Base-by-base conservation (phyloP, 306 rosid species). In the Hippophae rhamnoides region DNA sequence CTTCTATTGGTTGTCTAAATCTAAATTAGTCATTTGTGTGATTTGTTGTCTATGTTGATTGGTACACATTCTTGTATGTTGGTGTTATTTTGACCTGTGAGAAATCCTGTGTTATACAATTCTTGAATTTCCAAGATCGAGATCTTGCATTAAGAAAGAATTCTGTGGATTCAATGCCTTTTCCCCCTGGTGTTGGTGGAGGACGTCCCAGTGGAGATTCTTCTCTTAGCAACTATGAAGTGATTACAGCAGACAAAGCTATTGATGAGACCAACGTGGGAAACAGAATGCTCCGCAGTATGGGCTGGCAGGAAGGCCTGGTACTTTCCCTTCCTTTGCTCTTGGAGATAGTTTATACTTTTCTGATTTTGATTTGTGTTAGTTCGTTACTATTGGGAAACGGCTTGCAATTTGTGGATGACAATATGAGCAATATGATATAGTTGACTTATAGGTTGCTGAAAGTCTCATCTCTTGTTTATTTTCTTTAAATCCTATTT, bases 301-400 rank as follows among this genome's bases (percentile, higher is more conserved):
- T 92, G 98, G 98, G 98, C 65, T 92, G 98, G 98, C 98, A 92
- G 12, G 96, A 92, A 81, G 98, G 98, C 85, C 82, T 74, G 98
- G 98, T 92, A 92, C 70, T 68, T 76, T 81, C 75, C 54, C 76
- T 72, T 82, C 66, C 58, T 63, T 57, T 41, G 57, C 9, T 3
- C 10, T 7, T 47, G 10, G 2, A 13, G 13, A 9, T 47, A 47
- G 11, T 47, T 10, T 47, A 7, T 7, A 10, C 13, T 13, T 13
- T 7, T 9, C 13, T 47, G 10, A 9, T 9, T 9, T 47, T 10
- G 50, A 6, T 31, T 31, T 31, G 3, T 2, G 38, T 1, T 31
- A 31, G 38, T 31, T 1, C 38, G 3, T 31, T 4, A 31, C 38
- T 31, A 2, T 31, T 4, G 38, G 38, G 38, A 31, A 31, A 31